These are phyloP conservation scores for Kodamaea kaohsiungensis DNA, from an alignment of 805 yeast genomes.

Conservation along the genomic window DNA sequence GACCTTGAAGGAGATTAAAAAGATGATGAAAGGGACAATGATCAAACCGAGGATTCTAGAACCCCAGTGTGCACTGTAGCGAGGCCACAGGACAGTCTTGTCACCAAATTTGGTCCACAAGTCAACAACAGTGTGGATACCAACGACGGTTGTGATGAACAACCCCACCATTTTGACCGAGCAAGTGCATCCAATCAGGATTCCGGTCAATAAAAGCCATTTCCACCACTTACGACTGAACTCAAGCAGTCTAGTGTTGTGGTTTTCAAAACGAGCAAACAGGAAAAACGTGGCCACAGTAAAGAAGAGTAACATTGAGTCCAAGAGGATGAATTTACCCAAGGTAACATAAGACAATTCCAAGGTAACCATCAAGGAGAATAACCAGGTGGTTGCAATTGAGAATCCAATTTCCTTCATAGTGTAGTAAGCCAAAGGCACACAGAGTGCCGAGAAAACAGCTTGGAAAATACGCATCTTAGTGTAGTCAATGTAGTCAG, in stretches of 20 bases:
- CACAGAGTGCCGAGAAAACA: slow-evolving; percentile 75
- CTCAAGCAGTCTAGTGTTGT: slow-evolving; percentile 44
- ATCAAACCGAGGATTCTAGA: slow-evolving; percentile 67
- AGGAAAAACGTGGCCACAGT: slow-evolving; percentile 80
- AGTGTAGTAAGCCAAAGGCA: slow-evolving; percentile 85
- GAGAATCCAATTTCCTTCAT: slow-evolving; percentile 74
- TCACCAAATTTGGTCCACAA: slow-evolving; percentile 85
- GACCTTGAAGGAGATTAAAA: slow-evolving; percentile 66
- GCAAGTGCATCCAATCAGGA: slow-evolving; percentile 84
- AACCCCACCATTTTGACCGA: slow-evolving; percentile 97
- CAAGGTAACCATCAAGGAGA: slow-evolving; percentile 75
- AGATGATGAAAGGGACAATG: slow-evolving; percentile 61
- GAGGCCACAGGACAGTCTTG: slow-evolving; percentile 48
- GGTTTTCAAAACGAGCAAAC: slow-evolving; percentile 69
- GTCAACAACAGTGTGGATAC: slow-evolving; percentile 85
- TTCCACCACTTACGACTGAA: slow-evolving; percentile 89
- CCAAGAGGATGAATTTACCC: slow-evolving; percentile 86
- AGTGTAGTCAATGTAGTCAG: slow-evolving; percentile 74
- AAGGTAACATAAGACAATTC: slow-evolving; percentile 84
- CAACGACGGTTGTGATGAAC: slow-evolving; percentile 84
- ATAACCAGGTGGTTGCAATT: slow-evolving; percentile 70
- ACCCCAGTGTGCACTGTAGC: slow-evolving; percentile 62
- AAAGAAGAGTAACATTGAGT: slow-evolving; percentile 87
- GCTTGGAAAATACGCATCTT: slow-evolving; percentile 90
- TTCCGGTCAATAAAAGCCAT: slow-evolving; percentile 85